Base-by-base conservation (phyloP, 2,329 filamentous ascomycete species). In the Arachnopeziza araneosa region DNA sequence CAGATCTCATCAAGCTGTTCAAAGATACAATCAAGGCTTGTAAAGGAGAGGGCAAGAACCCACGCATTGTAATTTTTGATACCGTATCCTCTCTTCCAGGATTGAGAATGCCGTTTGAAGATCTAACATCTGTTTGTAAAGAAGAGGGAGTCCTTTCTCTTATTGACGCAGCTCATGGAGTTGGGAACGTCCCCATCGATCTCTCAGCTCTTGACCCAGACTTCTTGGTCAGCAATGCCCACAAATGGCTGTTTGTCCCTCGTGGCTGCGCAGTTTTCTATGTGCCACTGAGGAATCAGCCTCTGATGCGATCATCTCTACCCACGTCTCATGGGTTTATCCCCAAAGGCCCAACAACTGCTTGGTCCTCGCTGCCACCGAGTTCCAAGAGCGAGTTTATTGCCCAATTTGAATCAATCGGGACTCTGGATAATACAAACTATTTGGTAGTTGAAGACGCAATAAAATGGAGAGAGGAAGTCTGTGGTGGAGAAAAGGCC, bases 211-310 rank as follows among this genome's bases (percentile, higher is more conserved):
- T 92, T 2, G 83, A 92, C 63, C 87, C 91, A 0, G 93, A 97
- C 73, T 97, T 96, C 76, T 90, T 96, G 70, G 82, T 93, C 17
- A 88, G 82, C 58, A 97, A 97, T 73, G 90, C 86, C 67, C 90
- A 96, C 77, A 96, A 96, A 78, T 98, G 93, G 93, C 84, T 97
- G 8, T 87, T 85, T 69, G 83, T 85, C 0, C 93, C 93, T 0
- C 85, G 93, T 32, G 88, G 87, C 19, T 92, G 89, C 71, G 91
- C 91, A 2, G 78, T 95, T 3, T 83, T 97, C 65, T 89, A 96
- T 74, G 89, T 95, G 1, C 89, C 92, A 0, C 61, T 79, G 21
- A 81, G 88, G 23, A 92, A 96, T 73, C 93, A 97, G 72, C 76
- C 79, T 54, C 74, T 96, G 51, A 84, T 97, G 50, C 82, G 85